Evolutionary conservation across 192 early-diverging fungal genomes (phyloP).

Genomic region (Coemansia sp.): DNA sequence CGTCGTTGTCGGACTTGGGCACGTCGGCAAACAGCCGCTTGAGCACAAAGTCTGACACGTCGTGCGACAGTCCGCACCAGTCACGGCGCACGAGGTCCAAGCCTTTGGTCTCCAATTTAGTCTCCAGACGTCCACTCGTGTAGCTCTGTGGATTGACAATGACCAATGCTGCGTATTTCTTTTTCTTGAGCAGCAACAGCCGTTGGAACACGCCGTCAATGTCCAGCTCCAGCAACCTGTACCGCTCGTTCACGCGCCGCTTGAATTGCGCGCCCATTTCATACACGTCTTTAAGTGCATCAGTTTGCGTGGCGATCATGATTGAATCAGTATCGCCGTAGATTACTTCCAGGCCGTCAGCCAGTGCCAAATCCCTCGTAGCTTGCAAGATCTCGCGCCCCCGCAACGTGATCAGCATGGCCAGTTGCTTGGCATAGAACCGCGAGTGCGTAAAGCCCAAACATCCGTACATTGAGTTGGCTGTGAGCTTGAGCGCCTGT

Average conservation of each 20-base stretch:
- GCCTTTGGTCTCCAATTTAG: slow-evolving; percentile 83
- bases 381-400: slow-evolving; percentile 95
- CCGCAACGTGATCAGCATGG: slow-evolving; percentile 92
- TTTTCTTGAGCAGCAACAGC: slow-evolving; percentile 93
- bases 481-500: slow-evolving; percentile 92
- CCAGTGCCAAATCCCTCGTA: slow-evolving; percentile 82
- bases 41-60: slow-evolving; percentile 79
- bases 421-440: slow-evolving; percentile 96
- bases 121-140: slow-evolving; percentile 7
- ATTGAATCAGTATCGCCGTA: slow-evolving; percentile 99
- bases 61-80: slow-evolving; percentile 93
- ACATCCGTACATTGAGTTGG: slow-evolving; percentile 99
- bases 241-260: slow-evolving; percentile 84
- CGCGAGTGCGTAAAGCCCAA: slow-evolving; percentile 88
- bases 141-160: slow-evolving; percentile 52
- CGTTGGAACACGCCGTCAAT: slow-evolving; percentile 91
- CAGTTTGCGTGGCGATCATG: slow-evolving; percentile 90
- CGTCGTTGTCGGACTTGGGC: slow-evolving; percentile 42
- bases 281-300: slow-evolving; percentile 68
- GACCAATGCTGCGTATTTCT: slow-evolving; percentile 93
- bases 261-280: slow-evolving; percentile 82
- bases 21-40: slow-evolving; percentile 60
- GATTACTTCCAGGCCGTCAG: slow-evolving; percentile 86
- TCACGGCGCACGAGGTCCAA: slow-evolving; percentile 95
- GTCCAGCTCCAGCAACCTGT: slow-evolving; percentile 94